Evolutionary conservation across 2,329 filamentous ascomycete species (phyloP), one percentile per base, ranked within the genome.

Genomic region (Aureobasidium uvarum): DNA sequence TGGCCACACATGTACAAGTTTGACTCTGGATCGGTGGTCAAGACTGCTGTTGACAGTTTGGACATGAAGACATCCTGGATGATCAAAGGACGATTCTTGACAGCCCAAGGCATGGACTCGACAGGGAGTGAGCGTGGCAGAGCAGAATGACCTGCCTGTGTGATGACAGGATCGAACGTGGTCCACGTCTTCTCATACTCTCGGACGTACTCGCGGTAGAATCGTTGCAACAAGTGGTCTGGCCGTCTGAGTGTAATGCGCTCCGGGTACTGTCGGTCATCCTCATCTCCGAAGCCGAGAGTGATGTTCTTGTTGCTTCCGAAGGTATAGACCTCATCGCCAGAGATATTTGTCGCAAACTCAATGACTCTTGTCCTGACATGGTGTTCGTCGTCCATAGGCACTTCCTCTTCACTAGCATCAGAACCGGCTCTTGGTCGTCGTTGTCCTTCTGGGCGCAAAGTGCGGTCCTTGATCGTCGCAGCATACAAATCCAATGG

Each of bases 281-380:
- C 92, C 72, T 96, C 89, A 73, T 99, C 93, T n/a, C 93, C 93
- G 67, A 98, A 89, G 1, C 95, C 95, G 25, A 99, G 84, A 0
- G 91, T 95, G 11, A 96, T 79, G 71, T 99, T 99, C 73, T 95
- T 96, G 78, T 97, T 99, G 77, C 93, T 98, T 58, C 95, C 95
- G 77, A 98, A 97, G 0, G 92, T 89, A 72, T 92, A 98, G 0
- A 97, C 80, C 73, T 99, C 95, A 72, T 96, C 91, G 10, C 92
- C 94, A 25, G 80, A 75, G 31, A 88, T 78, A 28, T 68, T 56
- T 31, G 36, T 48, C 18, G 52, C 51, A 18, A 52, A 55, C 20
- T 50, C 50, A 14, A 63, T 58, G 48, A 76, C 73, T 1, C 72
- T 71, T 5, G 43, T 71, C 63, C 76, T 66, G 18, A 85, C 86